A percentile compares a stretch with the other conserved stretches of the same genome.
Evolutionary conservation across 2,329 filamentous ascomycete genomes (phyloP).

Genomic region (Chaetomiaceae sp.): DNA sequence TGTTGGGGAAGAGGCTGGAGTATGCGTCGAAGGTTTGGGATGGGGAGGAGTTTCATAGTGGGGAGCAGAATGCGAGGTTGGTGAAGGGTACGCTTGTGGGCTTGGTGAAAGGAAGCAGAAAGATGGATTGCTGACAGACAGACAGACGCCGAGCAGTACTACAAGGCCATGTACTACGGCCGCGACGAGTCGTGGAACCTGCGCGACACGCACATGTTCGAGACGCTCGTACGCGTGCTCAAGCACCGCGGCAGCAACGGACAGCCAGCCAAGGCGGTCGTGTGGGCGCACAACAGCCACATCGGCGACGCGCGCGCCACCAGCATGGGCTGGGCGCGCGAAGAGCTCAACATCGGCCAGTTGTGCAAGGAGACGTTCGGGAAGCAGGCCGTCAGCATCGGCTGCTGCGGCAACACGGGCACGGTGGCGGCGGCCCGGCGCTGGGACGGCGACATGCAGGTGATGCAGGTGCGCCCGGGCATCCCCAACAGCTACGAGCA

Average conservation of each 20-base stretch:
- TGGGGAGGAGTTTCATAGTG: conserved; percentile 42
- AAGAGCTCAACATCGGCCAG: conserved; percentile 47
- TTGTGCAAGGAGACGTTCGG: conserved; percentile 42
- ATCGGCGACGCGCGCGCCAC: conserved; percentile 48
- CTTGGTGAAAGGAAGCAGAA: background rate
- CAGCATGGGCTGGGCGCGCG: conserved; percentile 38
- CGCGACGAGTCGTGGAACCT: conserved; percentile 44
- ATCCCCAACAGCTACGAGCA: conserved; percentile 43
- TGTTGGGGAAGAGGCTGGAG: conserved; percentile 38
- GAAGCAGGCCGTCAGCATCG: conserved; percentile 24
- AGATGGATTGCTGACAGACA: background rate
- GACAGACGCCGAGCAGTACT: conserved; percentile 43
- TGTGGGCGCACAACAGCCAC: conserved; percentile 51
- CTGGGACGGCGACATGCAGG: conserved; percentile 45
- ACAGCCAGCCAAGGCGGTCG: conserved; percentile 40
- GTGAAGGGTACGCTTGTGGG: conserved; percentile 29
- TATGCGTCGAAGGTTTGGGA: conserved; percentile 31
- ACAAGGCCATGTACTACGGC: conserved; percentile 46
- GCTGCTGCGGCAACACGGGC: conserved; percentile 44
- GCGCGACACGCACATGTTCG: conserved; percentile 47
- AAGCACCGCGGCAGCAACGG: conserved; percentile 30
- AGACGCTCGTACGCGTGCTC: conserved; percentile 39
- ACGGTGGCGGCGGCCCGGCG: conserved; percentile 46
- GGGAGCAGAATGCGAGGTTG: conserved; percentile 45
- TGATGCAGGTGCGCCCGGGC: conserved; percentile 43